Base-by-base conservation (phyloP, 176 grass and related monocot genomes). In the Phyllostachys edulis region DNA sequence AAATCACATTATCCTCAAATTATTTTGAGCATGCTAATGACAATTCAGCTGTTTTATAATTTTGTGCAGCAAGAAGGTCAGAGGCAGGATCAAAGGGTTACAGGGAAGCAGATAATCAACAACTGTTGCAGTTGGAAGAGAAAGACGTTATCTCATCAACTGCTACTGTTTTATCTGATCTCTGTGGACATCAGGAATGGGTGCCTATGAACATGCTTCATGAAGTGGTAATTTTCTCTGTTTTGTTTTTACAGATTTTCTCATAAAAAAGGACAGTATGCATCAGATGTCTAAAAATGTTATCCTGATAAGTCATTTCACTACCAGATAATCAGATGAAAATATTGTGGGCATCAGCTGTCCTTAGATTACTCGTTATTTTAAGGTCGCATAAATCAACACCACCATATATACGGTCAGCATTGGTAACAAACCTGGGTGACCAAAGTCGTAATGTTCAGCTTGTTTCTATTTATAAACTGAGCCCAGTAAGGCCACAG, bases 101-200 rank as follows among this genome's bases (percentile, higher is more conserved):
- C 83, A 92, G 83, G 71, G 90, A 97, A 81, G 86, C 84, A 83
- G 94, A 97, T 80, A 82, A 94, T 81, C 72, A 88, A 41, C 78
- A 87, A 80, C 76, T 97, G 46, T 88, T 97, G 79, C 86, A 83
- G 52, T 87, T 97, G 82, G 94, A 97, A 92, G 90, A 97, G 88
- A 94, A 92, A 91, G 94, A 97, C 83, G 86, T 94, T 78, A 86
- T 92, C 55, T 97, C 90, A 71, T 97, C 88, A 62, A 73, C 91
- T 66, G 86, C 90, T 73, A 91, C 84, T 50, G 82, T 97, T 67
- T 73, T 94, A 44, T 81, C 86, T 85, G 88, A 92, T 89, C 81
- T 94, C 39, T 92, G 92, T 81, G 88, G 86, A 17, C 84, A 88
- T 51, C 86, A 91, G 63, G 90, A 92, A 64, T 88, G 90, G 86